Conservation (phyloP, 345 rosid genomes). For the Populus tremula region DNA sequence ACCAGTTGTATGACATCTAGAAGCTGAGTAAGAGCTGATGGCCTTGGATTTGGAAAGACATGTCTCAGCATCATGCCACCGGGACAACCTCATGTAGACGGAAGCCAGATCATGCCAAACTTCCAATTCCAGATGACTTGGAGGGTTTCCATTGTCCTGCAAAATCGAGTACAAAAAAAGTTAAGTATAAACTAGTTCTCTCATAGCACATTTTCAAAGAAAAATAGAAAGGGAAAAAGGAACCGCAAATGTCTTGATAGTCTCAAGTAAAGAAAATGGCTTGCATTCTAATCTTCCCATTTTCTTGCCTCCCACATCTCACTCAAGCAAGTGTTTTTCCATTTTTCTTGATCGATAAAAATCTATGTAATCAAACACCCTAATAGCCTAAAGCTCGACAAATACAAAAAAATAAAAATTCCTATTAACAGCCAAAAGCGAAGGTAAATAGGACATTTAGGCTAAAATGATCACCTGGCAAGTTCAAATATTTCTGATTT, state of each 20-base stretch:
- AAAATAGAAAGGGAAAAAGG: neutral
- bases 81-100: constrained; percentile 56
- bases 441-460: neutral
- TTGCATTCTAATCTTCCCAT: neutral
- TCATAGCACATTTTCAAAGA: neutral
- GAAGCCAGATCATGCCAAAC: constrained; percentile 78
- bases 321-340: neutral
- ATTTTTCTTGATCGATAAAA: neutral
- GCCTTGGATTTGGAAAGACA: constrained; percentile 75
- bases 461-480: neutral
- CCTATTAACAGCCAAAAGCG: neutral
- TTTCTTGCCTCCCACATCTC: neutral
- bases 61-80: constrained; percentile 70
- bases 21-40: constrained; percentile 46
- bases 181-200: neutral
- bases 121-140: constrained; percentile 54
- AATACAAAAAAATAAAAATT: neutral
- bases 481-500: neutral
- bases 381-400: too few species aligned
- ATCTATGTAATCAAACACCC: too few species aligned
- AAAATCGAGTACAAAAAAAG: constrained; percentile 7
- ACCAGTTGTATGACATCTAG: constrained; percentile 59
- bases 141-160: constrained; percentile 38
- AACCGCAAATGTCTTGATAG: neutral
- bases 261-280: neutral